These are phyloP conservation scores for Castanea mollissima DNA, from an alignment of 306 rosid genomes.

Conservation along the genomic window DNA sequence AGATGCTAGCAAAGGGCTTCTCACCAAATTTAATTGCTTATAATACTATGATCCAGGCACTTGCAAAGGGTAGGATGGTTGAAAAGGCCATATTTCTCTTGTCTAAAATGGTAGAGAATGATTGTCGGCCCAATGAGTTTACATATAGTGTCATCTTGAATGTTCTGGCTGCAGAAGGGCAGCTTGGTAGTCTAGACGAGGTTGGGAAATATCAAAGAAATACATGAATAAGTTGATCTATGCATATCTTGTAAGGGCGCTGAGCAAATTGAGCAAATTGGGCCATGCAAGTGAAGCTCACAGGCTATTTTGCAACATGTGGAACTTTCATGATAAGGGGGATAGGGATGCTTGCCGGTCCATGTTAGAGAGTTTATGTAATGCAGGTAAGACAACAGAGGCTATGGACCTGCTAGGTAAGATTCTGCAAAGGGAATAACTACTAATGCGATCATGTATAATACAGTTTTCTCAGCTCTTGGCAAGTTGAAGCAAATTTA, in stretches of 20 bases:
- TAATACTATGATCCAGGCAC: constrained; percentile 83
- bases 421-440: constrained; percentile 74
- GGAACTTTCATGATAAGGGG: constrained; percentile 74
- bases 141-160: constrained; percentile 70
- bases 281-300: constrained; percentile 91
- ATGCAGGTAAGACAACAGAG: constrained; percentile 68
- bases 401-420: constrained; percentile 72
- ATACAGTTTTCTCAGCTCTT: constrained; percentile 69
- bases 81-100: constrained; percentile 71
- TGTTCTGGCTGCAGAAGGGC: constrained; percentile 72
- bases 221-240: constrained; percentile 59
- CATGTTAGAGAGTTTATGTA: constrained; percentile 85
- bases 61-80: constrained; percentile 71
- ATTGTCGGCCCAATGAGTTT: constrained; percentile 80
- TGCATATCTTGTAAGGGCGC: constrained; percentile 70
- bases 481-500: constrained; percentile 70
- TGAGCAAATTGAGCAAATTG: constrained; percentile 70
- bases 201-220: constrained; percentile 56
- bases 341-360: constrained; percentile 73
- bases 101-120: constrained; percentile 68
- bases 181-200: constrained; percentile 64
- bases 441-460: constrained; percentile 77
- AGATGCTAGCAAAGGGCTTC: constrained; percentile 62
- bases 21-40: constrained; percentile 62
- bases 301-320: constrained; percentile 86